These are phyloP conservation scores for Stemphylium lycopersici DNA, from an alignment of 2,329 filamentous ascomycete genomes.

Conservation along the genomic window DNA sequence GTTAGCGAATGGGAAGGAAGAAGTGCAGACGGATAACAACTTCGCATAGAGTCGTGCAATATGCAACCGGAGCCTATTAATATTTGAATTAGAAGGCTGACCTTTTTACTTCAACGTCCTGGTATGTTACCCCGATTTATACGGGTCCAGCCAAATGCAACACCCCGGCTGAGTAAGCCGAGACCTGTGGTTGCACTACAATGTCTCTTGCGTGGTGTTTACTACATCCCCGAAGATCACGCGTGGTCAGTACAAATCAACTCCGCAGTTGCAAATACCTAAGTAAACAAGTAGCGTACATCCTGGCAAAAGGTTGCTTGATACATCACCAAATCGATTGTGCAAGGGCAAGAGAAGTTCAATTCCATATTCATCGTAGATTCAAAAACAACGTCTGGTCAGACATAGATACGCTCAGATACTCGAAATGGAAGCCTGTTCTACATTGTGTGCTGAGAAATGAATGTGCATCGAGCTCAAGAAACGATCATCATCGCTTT, in stretches of 20 bases:
- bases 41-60: conserved; percentile 7
- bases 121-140: too few relatives aligned
- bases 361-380: not conserved
- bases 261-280: too few relatives aligned
- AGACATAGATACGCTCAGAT: not conserved
- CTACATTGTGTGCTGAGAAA: conserved; percentile 3
- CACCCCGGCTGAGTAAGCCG: too few relatives aligned
- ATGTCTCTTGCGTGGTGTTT: too few relatives aligned
- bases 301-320: not conserved
- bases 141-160: too few relatives aligned
- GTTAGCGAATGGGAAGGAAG: not conserved
- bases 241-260: too few relatives aligned
- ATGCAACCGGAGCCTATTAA: not conserved
- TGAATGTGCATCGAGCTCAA: not conserved
- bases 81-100: too few relatives aligned
- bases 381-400: conserved; percentile 10
- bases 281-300: too few relatives aligned
- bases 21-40: conserved; percentile 15
- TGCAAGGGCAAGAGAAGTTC: too few relatives aligned
- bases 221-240: too few relatives aligned
- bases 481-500: conserved; percentile 27
- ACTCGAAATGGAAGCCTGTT: not conserved
- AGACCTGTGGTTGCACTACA: too few relatives aligned
- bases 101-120: too few relatives aligned
- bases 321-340: not conserved